A percentile compares a stretch with the other conserved stretches of the same genome.
phyloP scores from a whole-genome alignment of 83 land plant genomes.

The Picea abies region DNA sequence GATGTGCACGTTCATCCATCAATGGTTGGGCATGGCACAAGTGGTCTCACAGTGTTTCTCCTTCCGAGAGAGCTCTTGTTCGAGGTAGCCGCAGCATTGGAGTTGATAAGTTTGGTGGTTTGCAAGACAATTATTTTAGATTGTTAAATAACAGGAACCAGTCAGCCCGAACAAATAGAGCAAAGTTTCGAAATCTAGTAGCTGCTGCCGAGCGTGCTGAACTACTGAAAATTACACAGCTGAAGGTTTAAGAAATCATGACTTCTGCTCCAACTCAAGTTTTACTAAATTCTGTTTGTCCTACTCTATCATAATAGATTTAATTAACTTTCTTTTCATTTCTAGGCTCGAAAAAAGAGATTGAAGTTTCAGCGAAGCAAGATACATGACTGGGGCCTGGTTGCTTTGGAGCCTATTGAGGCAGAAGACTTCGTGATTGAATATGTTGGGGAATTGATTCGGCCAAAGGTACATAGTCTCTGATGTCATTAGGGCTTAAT shows the following conservation, averaged over 20 bases:
- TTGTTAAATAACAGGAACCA: slow-evolving; percentile 55
- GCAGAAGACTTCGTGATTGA: slow-evolving; percentile 98
- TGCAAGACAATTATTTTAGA: slow-evolving; percentile 21
- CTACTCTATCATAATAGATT: slow-evolving; percentile 6
- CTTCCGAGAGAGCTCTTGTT: slow-evolving; percentile 54
- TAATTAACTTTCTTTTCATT: background rate
- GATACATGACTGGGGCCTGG: slow-evolving; percentile 99
- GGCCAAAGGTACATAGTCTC: slow-evolving; percentile 56
- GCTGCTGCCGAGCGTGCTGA: slow-evolving; percentile 96
- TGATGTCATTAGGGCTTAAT: background rate
- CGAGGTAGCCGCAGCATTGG: slow-evolving; percentile 34
- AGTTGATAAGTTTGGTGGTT: slow-evolving; percentile 14
- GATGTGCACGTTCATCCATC: slow-evolving; percentile 91
- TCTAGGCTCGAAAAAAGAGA: slow-evolving; percentile 88
- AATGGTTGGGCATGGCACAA: slow-evolving; percentile 90
- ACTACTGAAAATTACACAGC: slow-evolving; percentile 75
- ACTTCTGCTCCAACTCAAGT: background rate
- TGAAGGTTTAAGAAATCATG: slow-evolving; percentile 50
- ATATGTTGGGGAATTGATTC: slow-evolving; percentile 97
- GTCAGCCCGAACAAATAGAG: slow-evolving; percentile 95
- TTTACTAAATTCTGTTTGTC: background rate
- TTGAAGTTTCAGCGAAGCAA: slow-evolving; percentile 93
- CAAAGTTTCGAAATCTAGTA: slow-evolving; percentile 78
- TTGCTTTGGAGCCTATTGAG: slow-evolving; percentile 95
- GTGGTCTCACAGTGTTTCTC: slow-evolving; percentile 65